Base-by-base conservation (phyloP, 108 stramenopile species). In the Seminavis robusta region DNA sequence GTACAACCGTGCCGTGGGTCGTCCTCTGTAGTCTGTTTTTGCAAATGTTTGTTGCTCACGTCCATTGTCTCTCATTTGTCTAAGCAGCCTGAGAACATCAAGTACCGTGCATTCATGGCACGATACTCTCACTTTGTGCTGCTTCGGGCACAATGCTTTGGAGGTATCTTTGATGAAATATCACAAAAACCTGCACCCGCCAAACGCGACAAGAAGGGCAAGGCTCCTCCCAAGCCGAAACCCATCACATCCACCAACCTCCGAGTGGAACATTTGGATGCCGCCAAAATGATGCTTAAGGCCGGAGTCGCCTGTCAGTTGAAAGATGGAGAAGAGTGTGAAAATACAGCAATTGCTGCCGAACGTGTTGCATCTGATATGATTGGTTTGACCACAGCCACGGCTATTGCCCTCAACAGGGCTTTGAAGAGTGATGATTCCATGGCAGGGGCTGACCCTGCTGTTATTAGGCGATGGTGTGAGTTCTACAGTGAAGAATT, bases 111-210 rank as follows among this genome's bases (percentile, higher is more conserved):
- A 19, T 94, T 90, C 68, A 67, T 94, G 67, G 71, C 86, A 34
- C 71, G 92, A 17, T 94, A 94, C 49, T 86, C 92, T 39, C 92
- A 94, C 74, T 94, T 90, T 50, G 92, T 94, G 4, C 59, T 94
- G 15, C 79, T 90, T 13, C 82, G 92, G n/a, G 83, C 84, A 17
- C 88, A 90, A 64, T 88, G 87, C 52, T 94, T 90, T 48, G 88
- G 87, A 20, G 88, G 89, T 19, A 59, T 81, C 67, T 94, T 94
- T 57, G 82, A 79, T 39, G 92, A 94, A 78, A 86, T 94, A 26
- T 54, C 29, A 48, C 51, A 42, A 50, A 63, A 23, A 56, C 69
- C 71, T 30, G 36, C 69, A 28, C 36, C 45, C 16, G 46, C 38
- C 16, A 56, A 52, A 30, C 20, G 38, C 21, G 57, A 51, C 42